phyloP scores from a whole-genome alignment of 2,329 filamentous ascomycete genomes.

The Stachybotrys echinatus region DNA sequence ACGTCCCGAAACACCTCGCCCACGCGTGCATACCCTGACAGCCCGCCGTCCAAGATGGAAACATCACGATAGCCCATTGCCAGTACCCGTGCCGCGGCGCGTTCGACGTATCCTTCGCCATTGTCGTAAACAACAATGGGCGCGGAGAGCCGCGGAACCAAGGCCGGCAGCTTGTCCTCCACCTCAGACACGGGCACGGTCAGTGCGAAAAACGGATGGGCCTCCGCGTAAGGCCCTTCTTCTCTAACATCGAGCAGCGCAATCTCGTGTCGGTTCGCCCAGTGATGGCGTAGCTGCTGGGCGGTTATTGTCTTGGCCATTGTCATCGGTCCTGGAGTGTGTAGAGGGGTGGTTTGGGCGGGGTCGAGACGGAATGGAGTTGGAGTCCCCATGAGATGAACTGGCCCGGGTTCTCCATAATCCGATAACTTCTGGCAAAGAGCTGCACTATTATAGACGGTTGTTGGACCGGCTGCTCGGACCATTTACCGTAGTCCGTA shows the following conservation, averaged over 20 bases:
- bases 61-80: conserved; percentile 18
- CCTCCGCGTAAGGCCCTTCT: conserved; percentile 20
- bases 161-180: conserved; percentile 15
- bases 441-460: too few relatives aligned
- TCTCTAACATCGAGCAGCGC: conserved; percentile 23
- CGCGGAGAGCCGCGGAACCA: conserved; percentile 18
- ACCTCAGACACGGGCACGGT: conserved; percentile 22
- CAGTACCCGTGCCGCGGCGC: conserved; percentile 13
- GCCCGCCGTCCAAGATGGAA: conserved; percentile 16
- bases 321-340: too few relatives aligned
- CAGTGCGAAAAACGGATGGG: conserved; percentile 21
- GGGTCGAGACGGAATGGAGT: not conserved
- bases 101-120: conserved; percentile 19
- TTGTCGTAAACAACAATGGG: conserved; percentile 22
- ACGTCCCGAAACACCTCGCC: conserved; percentile 24
- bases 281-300: conserved; percentile 14
- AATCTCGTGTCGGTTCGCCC: conserved; percentile 16
- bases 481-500: too few relatives aligned
- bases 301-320: conserved; percentile 17
- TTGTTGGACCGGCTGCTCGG: too few relatives aligned
- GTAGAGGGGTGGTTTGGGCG: too few relatives aligned
- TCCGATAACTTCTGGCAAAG: too few relatives aligned
- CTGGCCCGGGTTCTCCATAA: too few relatives aligned
- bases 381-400: not conserved
- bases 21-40: conserved; percentile 14